Conservation (phyloP, 495 filamentous ascomycete species). For the Lasiosphaeria hispida region DNA sequence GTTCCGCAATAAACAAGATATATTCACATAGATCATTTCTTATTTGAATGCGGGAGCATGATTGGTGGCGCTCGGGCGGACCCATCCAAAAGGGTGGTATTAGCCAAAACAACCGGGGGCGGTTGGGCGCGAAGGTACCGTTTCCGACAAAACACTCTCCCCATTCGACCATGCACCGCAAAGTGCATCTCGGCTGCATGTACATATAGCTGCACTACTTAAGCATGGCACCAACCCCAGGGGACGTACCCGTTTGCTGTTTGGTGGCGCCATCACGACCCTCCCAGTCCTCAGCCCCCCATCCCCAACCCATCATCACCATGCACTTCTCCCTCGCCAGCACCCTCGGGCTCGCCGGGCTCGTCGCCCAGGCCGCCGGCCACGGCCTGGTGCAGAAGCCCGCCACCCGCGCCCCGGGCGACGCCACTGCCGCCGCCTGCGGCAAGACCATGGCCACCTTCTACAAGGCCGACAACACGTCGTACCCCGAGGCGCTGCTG, state of each 20-base stretch:
- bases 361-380: conserved; percentile 52
- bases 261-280: neutral
- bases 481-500: conserved; percentile 66
- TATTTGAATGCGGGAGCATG: neutral
- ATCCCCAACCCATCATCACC: neutral
- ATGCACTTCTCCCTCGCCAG: conserved; percentile 18
- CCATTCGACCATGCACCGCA: too few species aligned
- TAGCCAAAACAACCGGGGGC: conserved; percentile 7
- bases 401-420: conserved; percentile 56
- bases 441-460: conserved; percentile 60
- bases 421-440: conserved; percentile 58
- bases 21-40: neutral
- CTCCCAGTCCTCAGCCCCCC: neutral
- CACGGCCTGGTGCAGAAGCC: conserved; percentile 65
- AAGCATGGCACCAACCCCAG: too few species aligned
- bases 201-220: too few species aligned
- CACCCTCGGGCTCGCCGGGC: conserved; percentile 40
- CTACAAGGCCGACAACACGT: conserved; percentile 62
- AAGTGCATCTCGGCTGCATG: too few species aligned
- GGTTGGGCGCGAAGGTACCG: too few species aligned
- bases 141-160: too few species aligned
- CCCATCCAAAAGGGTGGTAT: neutral
- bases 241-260: too few species aligned
- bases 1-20: conserved; percentile 10
- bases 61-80: conserved; percentile 1